These are phyloP conservation scores for Macadamia tetraphylla DNA, from an alignment of 164 flowering plant genomes.

Conservation along the genomic window DNA sequence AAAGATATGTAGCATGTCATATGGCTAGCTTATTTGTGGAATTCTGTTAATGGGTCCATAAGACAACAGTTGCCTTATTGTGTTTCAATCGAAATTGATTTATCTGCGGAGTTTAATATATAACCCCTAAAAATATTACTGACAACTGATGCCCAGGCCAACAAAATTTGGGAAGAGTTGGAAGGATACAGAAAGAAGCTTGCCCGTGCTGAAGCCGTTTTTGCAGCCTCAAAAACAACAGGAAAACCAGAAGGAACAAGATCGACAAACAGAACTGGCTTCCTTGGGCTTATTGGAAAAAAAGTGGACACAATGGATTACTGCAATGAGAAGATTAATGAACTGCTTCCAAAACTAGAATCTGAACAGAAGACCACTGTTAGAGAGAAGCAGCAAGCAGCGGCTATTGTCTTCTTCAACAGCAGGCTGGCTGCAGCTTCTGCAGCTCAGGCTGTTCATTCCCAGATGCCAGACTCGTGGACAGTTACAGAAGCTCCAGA, in stretches of 20 bases:
- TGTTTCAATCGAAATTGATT: too few species aligned
- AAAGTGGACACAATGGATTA: constrained; percentile 75
- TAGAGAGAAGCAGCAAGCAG: constrained; percentile 56
- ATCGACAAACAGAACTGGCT: constrained; percentile 71
- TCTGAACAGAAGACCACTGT: constrained; percentile 67
- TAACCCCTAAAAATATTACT: too few species aligned
- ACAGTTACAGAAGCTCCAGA: constrained; percentile 78
- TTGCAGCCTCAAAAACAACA: constrained; percentile 40
- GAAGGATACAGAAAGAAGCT: constrained; percentile 80
- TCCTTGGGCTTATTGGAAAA: constrained; percentile 65
- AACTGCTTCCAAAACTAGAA: constrained; percentile 58
- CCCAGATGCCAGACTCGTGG: constrained; percentile 66
- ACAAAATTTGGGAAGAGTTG: constrained; percentile 62
- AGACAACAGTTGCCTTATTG: too few species aligned
- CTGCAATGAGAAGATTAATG: constrained; percentile 64
- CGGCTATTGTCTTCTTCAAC: constrained; percentile 74
- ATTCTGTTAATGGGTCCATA: too few species aligned
- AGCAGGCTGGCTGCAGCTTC: constrained; percentile 59
- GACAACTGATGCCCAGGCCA: constrained; percentile 34
- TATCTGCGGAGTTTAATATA: too few species aligned
- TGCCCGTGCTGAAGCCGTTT: constrained; percentile 68
- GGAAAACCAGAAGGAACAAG: constrained; percentile 53
- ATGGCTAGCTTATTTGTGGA: too few species aligned
- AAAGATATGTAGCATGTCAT: too few species aligned
- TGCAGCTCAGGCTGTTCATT: constrained; percentile 76